These are phyloP conservation scores for Lithospermum erythrorhizon DNA, from an alignment of 257 asterid species.

Conservation along the genomic window DNA sequence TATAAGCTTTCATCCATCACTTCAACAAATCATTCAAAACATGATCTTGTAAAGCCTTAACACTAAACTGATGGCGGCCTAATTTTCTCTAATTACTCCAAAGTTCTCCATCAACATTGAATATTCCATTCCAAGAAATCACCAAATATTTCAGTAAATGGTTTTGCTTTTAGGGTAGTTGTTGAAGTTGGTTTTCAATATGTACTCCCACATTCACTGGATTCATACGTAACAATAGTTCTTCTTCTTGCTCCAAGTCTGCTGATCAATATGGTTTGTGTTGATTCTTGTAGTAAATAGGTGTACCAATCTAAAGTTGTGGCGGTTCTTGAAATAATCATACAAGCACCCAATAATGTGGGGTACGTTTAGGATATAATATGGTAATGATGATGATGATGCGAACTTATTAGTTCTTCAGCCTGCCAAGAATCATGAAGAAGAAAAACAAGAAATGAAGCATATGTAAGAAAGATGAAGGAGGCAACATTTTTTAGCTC, in stretches of 20 bases:
- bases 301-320: conserved; percentile 61
- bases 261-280: conserved; percentile 15
- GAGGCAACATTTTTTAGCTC: no score
- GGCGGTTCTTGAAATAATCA: conserved; percentile 53
- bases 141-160: conserved; percentile 50
- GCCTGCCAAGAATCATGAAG: no score
- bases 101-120: conserved; percentile 57
- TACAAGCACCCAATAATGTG: conserved; percentile 27
- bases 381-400: neutral
- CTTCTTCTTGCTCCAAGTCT: conserved; percentile 21
- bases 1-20: conserved; percentile 41
- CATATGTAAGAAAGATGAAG: no score
- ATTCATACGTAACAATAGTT: conserved; percentile 48
- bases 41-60: conserved; percentile 25
- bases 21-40: conserved; percentile 22
- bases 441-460: no score
- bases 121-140: conserved; percentile 61
- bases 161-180: conserved; percentile 62
- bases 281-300: conserved; percentile 30
- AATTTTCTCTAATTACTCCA: conserved; percentile 50
- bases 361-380: conserved; percentile 15
- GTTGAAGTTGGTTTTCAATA: conserved; percentile 42
- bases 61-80: conserved; percentile 44
- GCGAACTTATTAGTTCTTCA: no score
- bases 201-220: conserved; percentile 64